Evolutionary conservation across 345 rosid genomes (phyloP).

Genomic region (Geranium brycei): DNA sequence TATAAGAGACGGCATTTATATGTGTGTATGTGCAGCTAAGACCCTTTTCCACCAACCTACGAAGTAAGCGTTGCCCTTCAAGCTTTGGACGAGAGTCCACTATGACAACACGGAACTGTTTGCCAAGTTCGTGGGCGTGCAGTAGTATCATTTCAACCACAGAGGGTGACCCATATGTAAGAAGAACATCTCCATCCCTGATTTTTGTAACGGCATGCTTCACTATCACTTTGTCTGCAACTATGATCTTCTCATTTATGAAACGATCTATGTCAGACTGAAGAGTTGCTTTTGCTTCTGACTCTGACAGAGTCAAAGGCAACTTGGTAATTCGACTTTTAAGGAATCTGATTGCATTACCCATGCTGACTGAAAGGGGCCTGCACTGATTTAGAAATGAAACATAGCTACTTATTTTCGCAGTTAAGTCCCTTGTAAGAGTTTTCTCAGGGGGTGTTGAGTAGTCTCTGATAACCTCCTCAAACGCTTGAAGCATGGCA

Average conservation of each 20-base stretch:
- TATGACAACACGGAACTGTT: constrained; percentile 71
- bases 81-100: constrained; percentile 93
- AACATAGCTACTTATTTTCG: constrained; percentile 71
- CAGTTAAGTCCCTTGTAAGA: constrained; percentile 64
- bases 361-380: constrained; percentile 92
- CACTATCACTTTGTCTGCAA: constrained; percentile 69
- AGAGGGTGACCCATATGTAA: constrained; percentile 79
- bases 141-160: constrained; percentile 81
- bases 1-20: constrained; percentile 78
- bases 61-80: constrained; percentile 74
- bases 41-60: constrained; percentile 78
- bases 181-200: constrained; percentile 87
- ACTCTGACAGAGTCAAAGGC: constrained; percentile 52
- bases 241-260: constrained; percentile 68
- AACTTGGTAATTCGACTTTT: constrained; percentile 64
- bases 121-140: constrained; percentile 77
- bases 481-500: constrained; percentile 94
- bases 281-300: constrained; percentile 64
- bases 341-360: constrained; percentile 73
- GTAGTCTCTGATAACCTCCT: constrained; percentile 69
- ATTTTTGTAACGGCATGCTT: constrained; percentile 79
- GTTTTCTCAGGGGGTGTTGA: constrained; percentile 68
- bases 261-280: constrained; percentile 62
- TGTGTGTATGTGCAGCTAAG: constrained; percentile 74
- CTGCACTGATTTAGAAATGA: constrained; percentile 82